A percentile compares a stretch with the other conserved stretches of the same genome.
Conservation (phyloP, 176 grass and related monocot genomes). For the Aegilops bicornis region DNA sequence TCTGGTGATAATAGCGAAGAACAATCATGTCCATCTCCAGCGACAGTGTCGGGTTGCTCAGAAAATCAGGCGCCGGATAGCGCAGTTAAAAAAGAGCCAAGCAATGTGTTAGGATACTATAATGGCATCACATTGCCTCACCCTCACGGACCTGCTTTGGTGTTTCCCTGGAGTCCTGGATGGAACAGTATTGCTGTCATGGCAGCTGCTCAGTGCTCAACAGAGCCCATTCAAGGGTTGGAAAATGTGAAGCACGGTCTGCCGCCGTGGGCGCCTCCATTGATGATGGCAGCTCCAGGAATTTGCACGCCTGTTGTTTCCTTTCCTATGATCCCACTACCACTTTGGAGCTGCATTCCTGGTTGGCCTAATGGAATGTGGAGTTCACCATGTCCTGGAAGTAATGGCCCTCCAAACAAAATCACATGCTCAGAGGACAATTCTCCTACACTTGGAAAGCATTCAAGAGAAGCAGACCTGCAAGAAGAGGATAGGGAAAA, state of each 20-base stretch:
- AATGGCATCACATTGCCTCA: constrained; percentile 37
- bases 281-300: constrained; percentile 17
- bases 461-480: constrained; percentile 55
- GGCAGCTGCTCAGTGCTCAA: constrained; percentile 19
- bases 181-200: constrained; percentile 49
- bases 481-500: constrained; percentile 46
- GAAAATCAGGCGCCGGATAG: constrained; percentile 40
- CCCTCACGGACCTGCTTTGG: constrained; percentile 39
- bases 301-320: constrained; percentile 45
- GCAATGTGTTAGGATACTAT: constrained; percentile 31
- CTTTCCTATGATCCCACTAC: constrained; percentile 51
- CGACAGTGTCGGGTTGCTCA: constrained; percentile 8
- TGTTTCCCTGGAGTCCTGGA: constrained; percentile 51
- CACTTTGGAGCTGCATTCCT: constrained; percentile 42
- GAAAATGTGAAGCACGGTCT: constrained; percentile 13
- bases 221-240: constrained; percentile 23
- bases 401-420: constrained; percentile 36
- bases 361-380: constrained; percentile 59
- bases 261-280: background rate
- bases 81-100: constrained; percentile 37
- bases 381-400: constrained; percentile 46
- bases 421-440: constrained; percentile 39
- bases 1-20: constrained; percentile 50
- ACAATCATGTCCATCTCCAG: constrained; percentile 46
- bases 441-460: constrained; percentile 65